phyloP scores from a whole-genome alignment of 2,329 filamentous ascomycete species.

The Fonsecaea pedrosoi region DNA sequence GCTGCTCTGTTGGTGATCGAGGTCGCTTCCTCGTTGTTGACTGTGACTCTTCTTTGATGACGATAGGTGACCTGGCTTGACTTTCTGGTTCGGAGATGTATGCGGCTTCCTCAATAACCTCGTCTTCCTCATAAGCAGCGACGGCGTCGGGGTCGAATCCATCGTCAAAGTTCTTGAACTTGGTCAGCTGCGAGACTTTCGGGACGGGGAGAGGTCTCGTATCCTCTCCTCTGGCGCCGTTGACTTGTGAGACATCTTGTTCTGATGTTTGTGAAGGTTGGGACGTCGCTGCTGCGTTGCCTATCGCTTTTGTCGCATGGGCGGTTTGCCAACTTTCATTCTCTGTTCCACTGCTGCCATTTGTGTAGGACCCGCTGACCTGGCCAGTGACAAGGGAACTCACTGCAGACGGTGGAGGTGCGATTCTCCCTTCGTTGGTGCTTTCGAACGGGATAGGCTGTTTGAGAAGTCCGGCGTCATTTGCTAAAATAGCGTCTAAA shows the following conservation, averaged over 20 bases:
- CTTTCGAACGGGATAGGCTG: conserved; percentile 66
- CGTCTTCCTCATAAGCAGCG: conserved; percentile 35
- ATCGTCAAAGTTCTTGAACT: conserved; percentile 78
- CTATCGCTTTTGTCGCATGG: conserved; percentile 45
- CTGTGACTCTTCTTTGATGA: conserved; percentile 39
- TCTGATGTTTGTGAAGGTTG: conserved; percentile 11
- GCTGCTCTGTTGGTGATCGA: conserved; percentile 42
- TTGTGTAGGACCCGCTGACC: conserved; percentile 39
- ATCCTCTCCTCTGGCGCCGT: conserved; percentile 15
- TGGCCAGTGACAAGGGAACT: conserved; percentile 25
- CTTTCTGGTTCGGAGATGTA: conserved; percentile 16
- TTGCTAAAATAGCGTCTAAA: conserved; percentile 83
- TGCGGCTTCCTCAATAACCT: conserved; percentile 27
- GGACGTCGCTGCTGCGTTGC: conserved; percentile 10
- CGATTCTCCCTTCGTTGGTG: conserved; percentile 26
- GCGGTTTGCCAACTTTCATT: conserved; percentile 20
- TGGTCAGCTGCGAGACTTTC: conserved; percentile 43
- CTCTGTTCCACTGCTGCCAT: conserved; percentile 30
- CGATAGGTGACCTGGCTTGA: neutral
- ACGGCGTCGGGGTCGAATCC: conserved; percentile 53
- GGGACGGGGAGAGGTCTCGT: conserved; percentile 46
- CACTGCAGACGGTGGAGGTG: conserved; percentile 33
- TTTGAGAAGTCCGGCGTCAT: conserved; percentile 75
- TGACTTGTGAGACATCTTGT: conserved; percentile 24
- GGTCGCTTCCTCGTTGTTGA: conserved; percentile 40